These are phyloP conservation scores for Sequoiadendron giganteum DNA, from an alignment of 75 land plant genomes.

Conservation along the genomic window DNA sequence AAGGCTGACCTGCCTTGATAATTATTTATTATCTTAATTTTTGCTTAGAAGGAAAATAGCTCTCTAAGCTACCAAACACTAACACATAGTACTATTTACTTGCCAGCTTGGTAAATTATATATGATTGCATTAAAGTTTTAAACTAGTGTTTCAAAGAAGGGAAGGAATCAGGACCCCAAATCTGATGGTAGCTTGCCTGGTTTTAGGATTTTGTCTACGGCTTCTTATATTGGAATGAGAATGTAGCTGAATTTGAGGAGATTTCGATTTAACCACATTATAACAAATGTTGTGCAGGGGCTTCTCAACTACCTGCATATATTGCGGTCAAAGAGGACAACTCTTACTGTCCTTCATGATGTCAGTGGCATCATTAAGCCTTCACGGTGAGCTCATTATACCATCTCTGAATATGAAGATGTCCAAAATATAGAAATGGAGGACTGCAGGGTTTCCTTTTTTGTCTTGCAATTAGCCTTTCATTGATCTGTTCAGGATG, in stretches of 20 bases:
- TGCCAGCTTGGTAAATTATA: neutral
- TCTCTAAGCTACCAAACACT: too few species aligned
- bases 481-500: neutral
- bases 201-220: neutral
- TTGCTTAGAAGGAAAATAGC: too few species aligned
- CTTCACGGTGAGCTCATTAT: conserved; percentile 38
- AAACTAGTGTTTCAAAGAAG: neutral
- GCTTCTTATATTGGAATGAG: neutral
- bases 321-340: conserved; percentile 46
- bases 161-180: neutral
- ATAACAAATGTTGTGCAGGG: conserved; percentile 10
- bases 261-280: neutral
- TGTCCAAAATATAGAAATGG: neutral
- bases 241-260: neutral
- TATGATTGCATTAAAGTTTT: neutral
- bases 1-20: too few species aligned
- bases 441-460: too few species aligned
- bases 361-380: conserved; percentile 67
- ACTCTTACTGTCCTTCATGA: conserved; percentile 52
- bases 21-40: too few species aligned
- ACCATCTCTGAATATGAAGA: neutral
- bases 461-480: neutral
- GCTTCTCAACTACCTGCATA: conserved; percentile 21
- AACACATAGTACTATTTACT: neutral
- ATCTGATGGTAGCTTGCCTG: neutral